Base-by-base conservation (phyloP, 2,329 filamentous ascomycete species). In the Colletotrichum graminicola region DNA sequence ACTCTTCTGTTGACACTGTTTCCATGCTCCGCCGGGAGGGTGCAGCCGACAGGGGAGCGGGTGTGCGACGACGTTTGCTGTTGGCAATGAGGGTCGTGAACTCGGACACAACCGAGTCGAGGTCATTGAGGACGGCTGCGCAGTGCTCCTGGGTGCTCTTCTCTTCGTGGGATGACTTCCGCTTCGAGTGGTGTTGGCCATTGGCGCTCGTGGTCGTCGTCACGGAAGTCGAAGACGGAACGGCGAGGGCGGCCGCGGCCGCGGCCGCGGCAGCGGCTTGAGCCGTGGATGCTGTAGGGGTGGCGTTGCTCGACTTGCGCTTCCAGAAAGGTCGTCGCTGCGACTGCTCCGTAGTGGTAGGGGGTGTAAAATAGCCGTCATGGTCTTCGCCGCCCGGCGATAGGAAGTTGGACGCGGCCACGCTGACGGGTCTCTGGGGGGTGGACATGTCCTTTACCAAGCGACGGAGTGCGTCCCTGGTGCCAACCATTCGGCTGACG, bases 401-500 rank as follows among this genome's bases (percentile, higher is more conserved):
- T 62, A 84, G 73, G 73, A 81, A 78, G 81, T 78, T 80, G 14
- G 77, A 68, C n/a, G 76, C 76, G 80, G 68, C 77, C 73, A 69
- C 78, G 74, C 47, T 81, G 73, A 34, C 77, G 73, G 73, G 89
- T 89, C 77, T 91, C 92, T 81, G 79, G 2, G 89, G 79, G 2
- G 89, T 87, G 71, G 93, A 91, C 60, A 94, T 94, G 77, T 97
- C 94, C 79, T 93, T 94, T 14, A 95, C 95, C 55, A 99, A 84
- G 47, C 94, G 90, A 61, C 95, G 91, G 29, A 98, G 89, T 1
- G 94, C 94, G 83, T 99, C 96, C 76, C 96, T 88, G 59, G 94
- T 95, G 1, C 94, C 94, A 8, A 94, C 92, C 18, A 98, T 90
- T 72, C 94, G 90, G 78, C 94, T 94, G 36, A 98, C 93, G 47